Conservation (phyloP, 176 grass and related monocot species). For the Metroxylon sagu region DNA sequence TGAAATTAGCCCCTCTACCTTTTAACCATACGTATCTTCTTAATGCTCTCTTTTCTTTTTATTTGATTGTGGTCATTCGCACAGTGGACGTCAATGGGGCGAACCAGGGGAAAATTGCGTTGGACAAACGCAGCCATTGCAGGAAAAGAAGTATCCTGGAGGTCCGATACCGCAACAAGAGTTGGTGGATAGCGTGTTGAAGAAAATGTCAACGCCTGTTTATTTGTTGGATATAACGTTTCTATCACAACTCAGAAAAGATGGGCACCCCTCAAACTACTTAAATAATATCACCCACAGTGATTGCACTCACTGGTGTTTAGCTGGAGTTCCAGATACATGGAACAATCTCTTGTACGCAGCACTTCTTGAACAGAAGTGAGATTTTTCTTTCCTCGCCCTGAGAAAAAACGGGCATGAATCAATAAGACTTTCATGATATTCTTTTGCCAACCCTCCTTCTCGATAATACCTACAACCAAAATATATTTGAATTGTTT, state of each 20-base stretch:
- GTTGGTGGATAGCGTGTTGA: slow-evolving; percentile 32
- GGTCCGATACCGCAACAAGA: slow-evolving; percentile 44
- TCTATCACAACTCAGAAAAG: slow-evolving; percentile 68
- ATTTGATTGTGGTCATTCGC: too few relatives aligned
- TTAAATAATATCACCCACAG: too few relatives aligned
- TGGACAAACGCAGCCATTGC: slow-evolving; percentile 60
- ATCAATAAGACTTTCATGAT: too few relatives aligned
- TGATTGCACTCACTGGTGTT: slow-evolving; percentile 89
- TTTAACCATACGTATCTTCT: too few relatives aligned
- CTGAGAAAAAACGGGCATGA: too few relatives aligned
- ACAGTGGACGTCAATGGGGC: slow-evolving; percentile 65
- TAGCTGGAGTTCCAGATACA: slow-evolving; percentile 62
- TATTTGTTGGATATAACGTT: slow-evolving; percentile 63
- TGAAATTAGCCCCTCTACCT: too few relatives aligned
- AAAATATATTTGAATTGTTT: too few relatives aligned
- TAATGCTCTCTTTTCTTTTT: too few relatives aligned
- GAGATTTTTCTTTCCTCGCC: too few relatives aligned
- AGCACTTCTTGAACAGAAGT: slow-evolving; percentile 31
- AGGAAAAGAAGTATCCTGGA: slow-evolving; percentile 40
- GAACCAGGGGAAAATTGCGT: slow-evolving; percentile 36
- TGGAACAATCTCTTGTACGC: slow-evolving; percentile 80
- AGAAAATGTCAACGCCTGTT: slow-evolving; percentile 48
- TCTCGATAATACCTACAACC: too few relatives aligned
- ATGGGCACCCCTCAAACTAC: slow-evolving; percentile 75
- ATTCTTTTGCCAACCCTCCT: too few relatives aligned